Percentiles rank a stretch among this genome's conserved stretches.
Evolutionary conservation across 352 stramenopile genomes (phyloP).

Genomic region (Pythium brachiatum): DNA sequence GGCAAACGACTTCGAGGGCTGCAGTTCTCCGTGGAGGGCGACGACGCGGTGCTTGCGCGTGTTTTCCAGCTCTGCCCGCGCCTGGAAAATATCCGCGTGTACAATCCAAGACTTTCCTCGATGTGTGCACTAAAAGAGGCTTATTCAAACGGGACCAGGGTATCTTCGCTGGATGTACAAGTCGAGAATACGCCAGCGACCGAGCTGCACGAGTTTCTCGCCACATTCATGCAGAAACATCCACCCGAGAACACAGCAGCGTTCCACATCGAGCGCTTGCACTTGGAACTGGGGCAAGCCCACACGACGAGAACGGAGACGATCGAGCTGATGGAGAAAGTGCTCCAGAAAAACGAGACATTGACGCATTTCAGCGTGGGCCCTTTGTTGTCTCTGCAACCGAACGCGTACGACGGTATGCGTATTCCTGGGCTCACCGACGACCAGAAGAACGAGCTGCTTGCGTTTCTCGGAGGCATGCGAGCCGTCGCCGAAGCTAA

Average conservation of each 20-base stretch:
- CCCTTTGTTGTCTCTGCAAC: too few relatives aligned
- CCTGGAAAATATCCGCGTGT: not conserved
- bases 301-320: not conserved
- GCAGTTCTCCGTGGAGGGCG: not conserved
- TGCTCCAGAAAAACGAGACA: not conserved
- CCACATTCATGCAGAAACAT: not conserved
- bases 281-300: not conserved
- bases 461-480: not conserved
- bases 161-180: not conserved
- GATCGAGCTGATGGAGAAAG: not conserved
- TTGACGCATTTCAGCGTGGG: not conserved
- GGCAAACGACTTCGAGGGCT: not conserved
- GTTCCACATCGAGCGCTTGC: not conserved
- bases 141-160: not conserved
- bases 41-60: not conserved
- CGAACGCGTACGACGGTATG: not conserved
- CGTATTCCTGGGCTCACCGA: not conserved
- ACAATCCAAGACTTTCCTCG: not conserved
- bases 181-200: not conserved
- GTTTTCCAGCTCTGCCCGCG: not conserved
- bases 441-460: not conserved
- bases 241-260: not conserved
- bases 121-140: not conserved
- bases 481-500: not conserved
- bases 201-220: not conserved